Evolutionary conservation across 2,329 filamentous ascomycete genomes (phyloP), one percentile per base, ranked within the genome.

Genomic region (Xylaria arbuscula): DNA sequence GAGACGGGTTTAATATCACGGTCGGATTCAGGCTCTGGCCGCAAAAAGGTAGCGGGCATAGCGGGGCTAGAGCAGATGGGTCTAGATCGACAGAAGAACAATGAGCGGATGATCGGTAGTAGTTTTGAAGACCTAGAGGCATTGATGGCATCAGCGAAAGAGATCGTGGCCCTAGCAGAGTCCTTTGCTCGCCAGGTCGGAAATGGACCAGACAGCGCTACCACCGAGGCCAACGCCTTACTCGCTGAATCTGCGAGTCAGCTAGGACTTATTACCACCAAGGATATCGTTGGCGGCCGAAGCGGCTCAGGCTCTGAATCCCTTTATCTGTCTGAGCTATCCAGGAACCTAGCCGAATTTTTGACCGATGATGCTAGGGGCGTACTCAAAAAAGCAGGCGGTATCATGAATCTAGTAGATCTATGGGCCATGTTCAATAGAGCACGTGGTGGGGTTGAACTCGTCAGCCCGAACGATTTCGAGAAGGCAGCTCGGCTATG

Each of bases 41-140:
- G 79, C 65, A 80, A 83, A 54, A 92, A 92, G 72, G 89, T 91
- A 0, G 93, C 93, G 3, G 96, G 96, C 2, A 98, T 99, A 74
- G 95, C 95, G 10, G 95, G 94, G 0, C 86, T 99, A 1, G 96
- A 99, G 79, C 91, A 93, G 75, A 89, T 94, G 70, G 93, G 93
- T 0, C 81, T 95, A 6, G 93, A 94, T 74, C 88, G 94, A 76
- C 91, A 93, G 66, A 95, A 93, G 81, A 97, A 97, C 79, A 98
- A 98, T 74, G 94, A 98, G 79, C 82, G 93, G 10, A 90, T 98
- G 58, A 97, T 99, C 72, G 95, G 95, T 32, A 94, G 89, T 72
- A 94, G 96, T 0, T 99, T 99, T 76, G 95, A 98, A 78, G 96
- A 99, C 76, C 87, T 99, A 0, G 95, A 98, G 78, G 94, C 96